Evolutionary conservation across 2,329 filamentous ascomycete species (phyloP).

Genomic region (Decorospora gaudefroyi): DNA sequence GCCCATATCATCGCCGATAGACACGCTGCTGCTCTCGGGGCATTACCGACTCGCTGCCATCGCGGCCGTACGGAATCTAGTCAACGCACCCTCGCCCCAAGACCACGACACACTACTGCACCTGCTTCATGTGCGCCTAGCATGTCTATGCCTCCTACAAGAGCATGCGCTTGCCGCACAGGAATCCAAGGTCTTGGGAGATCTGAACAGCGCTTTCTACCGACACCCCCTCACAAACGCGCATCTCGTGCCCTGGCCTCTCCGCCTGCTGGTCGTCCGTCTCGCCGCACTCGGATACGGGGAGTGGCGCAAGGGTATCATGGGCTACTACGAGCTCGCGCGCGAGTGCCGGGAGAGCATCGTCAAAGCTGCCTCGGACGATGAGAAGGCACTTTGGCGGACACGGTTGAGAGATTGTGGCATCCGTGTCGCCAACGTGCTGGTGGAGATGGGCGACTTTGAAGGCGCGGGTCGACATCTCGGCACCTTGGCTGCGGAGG

Average conservation of each 20-base stretch:
- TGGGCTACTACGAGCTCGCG: conserved; percentile 87
- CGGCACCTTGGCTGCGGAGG: conserved; percentile 55
- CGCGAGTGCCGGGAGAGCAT: conserved; percentile 72
- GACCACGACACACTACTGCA: conserved; percentile 72
- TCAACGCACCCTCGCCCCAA: conserved; percentile 53
- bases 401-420: conserved; percentile 75
- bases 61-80: conserved; percentile 65
- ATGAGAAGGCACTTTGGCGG: conserved; percentile 69
- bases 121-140: conserved; percentile 78
- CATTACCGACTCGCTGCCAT: conserved; percentile 82
- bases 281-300: conserved; percentile 85
- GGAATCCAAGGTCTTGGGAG: conserved; percentile 66
- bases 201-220: conserved; percentile 61
- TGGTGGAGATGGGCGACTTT: conserved; percentile 87
- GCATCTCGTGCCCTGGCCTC: conserved; percentile 78
- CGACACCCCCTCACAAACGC: conserved; percentile 53
- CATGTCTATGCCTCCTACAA: conserved; percentile 79
- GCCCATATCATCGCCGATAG: conserved; percentile 62
- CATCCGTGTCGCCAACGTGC: conserved; percentile 63
- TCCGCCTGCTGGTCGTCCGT: conserved; percentile 80
- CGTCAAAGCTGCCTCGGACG: conserved; percentile 50
- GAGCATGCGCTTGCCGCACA: conserved; percentile 61
- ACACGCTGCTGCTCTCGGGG: conserved; percentile 68
- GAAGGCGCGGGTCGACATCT: conserved; percentile 78
- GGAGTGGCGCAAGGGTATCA: conserved; percentile 81